These are phyloP conservation scores for Termitomyces sp. DNA, from an alignment of 768 basidiomycete species.

Conservation along the genomic window DNA sequence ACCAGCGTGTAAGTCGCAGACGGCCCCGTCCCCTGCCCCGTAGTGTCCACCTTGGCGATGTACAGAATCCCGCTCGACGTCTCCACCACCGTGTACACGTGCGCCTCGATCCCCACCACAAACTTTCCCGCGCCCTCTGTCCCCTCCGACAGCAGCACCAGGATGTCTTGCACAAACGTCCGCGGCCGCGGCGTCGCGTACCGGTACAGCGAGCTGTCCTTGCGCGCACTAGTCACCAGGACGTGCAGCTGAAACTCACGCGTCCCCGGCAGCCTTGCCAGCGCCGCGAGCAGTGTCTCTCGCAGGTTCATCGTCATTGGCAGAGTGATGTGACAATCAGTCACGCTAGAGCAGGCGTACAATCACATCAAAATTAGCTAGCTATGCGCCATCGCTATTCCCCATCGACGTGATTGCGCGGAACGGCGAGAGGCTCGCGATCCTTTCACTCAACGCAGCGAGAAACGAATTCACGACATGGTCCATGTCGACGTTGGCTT, in stretches of 20 bases:
- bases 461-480: no score
- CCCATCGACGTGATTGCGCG: no score
- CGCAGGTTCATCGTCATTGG: slow-evolving; percentile 37
- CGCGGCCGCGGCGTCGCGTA: slow-evolving; percentile 65
- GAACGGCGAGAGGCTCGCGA: no score
- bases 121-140: slow-evolving; percentile 50
- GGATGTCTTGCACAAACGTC: slow-evolving; percentile 68
- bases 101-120: slow-evolving; percentile 76
- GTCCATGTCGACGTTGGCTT: no score
- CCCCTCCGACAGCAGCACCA: slow-evolving; percentile 65
- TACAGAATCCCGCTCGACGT: slow-evolving; percentile 75
- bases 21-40: slow-evolving; percentile 58
- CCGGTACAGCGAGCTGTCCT: slow-evolving; percentile 65
- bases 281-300: slow-evolving; percentile 53
- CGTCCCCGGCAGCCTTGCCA: slow-evolving; percentile 54
- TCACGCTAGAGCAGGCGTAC: background rate
- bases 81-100: slow-evolving; percentile 65
- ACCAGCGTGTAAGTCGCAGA: slow-evolving; percentile 71
- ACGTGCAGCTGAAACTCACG: slow-evolving; percentile 74
- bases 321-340: background rate
- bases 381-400: no score
- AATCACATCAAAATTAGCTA: no score
- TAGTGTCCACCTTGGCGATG: slow-evolving; percentile 91
- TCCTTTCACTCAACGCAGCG: no score
- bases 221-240: slow-evolving; percentile 62